phyloP scores from a whole-genome alignment of 352 stramenopile genomes.

The Phytophthora podocarpi region DNA sequence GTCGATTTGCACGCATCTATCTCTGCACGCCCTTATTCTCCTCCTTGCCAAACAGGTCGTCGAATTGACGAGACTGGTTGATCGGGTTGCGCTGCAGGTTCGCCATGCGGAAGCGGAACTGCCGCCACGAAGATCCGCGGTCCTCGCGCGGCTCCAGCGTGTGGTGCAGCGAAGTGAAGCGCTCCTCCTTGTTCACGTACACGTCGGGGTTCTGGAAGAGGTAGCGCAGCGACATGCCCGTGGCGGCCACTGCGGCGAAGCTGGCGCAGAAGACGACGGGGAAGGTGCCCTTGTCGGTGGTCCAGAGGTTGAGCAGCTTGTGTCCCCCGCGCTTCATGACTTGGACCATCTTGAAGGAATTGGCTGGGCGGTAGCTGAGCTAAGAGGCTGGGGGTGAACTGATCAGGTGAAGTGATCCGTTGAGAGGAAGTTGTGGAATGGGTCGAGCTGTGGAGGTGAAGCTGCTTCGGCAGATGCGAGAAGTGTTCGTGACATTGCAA shows the following conservation, averaged over 20 bases:
- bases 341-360: too few species aligned
- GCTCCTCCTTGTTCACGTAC: slow-evolving; percentile 46
- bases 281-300: slow-evolving; percentile 54
- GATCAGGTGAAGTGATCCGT: slow-evolving; percentile 13
- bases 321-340: too few species aligned
- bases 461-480: background rate
- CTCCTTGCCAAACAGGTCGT: slow-evolving; percentile 51
- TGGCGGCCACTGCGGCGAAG: slow-evolving; percentile 38
- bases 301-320: slow-evolving; percentile 66
- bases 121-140: too few species aligned
- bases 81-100: slow-evolving; percentile 62
- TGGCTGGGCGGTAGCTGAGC: too few species aligned
- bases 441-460: too few species aligned
- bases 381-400: background rate
- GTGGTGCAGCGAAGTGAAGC: slow-evolving; percentile 44
- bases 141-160: slow-evolving; percentile 32
- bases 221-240: slow-evolving; percentile 34
- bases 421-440: slow-evolving; percentile 9
- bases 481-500: background rate
- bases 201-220: slow-evolving; percentile 44
- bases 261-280: slow-evolving; percentile 46
- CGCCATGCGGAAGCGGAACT: slow-evolving; percentile 50
- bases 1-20: too few species aligned
- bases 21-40: slow-evolving; percentile 59
- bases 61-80: slow-evolving; percentile 71